Evolutionary conservation across 805 yeast species (phyloP).

Genomic region (Clavispora phyllophila): DNA sequence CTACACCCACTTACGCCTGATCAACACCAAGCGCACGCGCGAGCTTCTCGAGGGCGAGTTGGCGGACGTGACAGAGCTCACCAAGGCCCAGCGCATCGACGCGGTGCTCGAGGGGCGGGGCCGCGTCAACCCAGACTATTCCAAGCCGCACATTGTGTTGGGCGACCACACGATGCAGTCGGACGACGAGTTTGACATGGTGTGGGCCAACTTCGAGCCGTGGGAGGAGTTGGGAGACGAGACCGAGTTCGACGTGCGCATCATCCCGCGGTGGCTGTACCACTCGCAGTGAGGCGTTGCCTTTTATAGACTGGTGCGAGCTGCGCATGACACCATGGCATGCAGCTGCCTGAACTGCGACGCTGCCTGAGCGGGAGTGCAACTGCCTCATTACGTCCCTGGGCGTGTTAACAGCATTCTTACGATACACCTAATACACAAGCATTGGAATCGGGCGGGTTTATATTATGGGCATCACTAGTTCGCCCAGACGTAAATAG

Average conservation of each 20-base stretch:
- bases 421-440: not conserved
- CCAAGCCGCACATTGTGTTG: slow-evolving; percentile 33
- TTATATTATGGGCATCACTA: no score
- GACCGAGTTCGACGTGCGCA: slow-evolving; percentile 34
- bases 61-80: slow-evolving; percentile 29
- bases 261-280: slow-evolving; percentile 26
- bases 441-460: not conserved
- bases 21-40: slow-evolving; percentile 18
- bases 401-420: no score
- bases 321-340: no score
- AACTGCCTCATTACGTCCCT: no score
- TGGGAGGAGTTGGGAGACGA: slow-evolving; percentile 41
- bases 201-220: slow-evolving; percentile 41
- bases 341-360: no score
- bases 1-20: slow-evolving; percentile 21
- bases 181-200: slow-evolving; percentile 40
- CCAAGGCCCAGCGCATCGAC: slow-evolving; percentile 33
- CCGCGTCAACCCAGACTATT: slow-evolving; percentile 23
- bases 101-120: slow-evolving; percentile 29
- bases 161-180: slow-evolving; percentile 32
- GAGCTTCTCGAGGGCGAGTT: slow-evolving; percentile 23
- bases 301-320: not conserved
- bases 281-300: not conserved
- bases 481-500: no score
- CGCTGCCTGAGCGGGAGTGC: no score